Base-by-base conservation (phyloP, 2,329 filamentous ascomycete genomes). In the Neurospora crassa region DNA sequence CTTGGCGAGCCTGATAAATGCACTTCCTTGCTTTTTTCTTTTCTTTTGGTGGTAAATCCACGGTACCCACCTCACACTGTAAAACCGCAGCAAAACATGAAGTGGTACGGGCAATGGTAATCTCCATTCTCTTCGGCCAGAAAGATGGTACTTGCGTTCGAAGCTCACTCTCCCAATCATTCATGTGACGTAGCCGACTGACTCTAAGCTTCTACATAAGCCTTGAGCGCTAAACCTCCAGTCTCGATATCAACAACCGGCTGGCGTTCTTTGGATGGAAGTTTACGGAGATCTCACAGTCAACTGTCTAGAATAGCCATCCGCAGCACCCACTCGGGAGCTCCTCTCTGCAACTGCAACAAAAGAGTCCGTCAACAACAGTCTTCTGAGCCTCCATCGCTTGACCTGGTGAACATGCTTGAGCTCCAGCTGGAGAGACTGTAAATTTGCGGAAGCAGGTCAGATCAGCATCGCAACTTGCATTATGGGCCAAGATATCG, bases 361-460 rank as follows among this genome's bases (percentile, higher is more conserved):
- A 12, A 37, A 53, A 3, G 5, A 14, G 45, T 40, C 2, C 18
- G 20, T 5, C 2, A 18, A 20, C 3, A 42, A 71, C 40, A 72
- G 69, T 16, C 59, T 70, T 18, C 14, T 79, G 12, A 78, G 71
- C 0, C 79, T 74, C 18, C 80, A 77, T 10, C 75, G 72, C 4
- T 74, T 74, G 3, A 78, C 79, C 6, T 78, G 74, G 71, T 81
- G 74, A 0, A 78, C 47, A 67, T 76, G 71, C 47, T 74, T 78
- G 18, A 81, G 67, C 63, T 81, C 79, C 0, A 80, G 69, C 68
- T 79, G 78, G 0, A 81, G 70, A 0, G 76, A 76, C 78, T 79
- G 6, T 34, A 12, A 14, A 7, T 8, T 20, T 20, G 24, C 7
- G n/a, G 8, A 40, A 41, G 69, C 69, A n/a, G 37, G 70, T 70